Evolutionary conservation across 805 yeast species (phyloP), one percentile per base, ranked within the genome.

Genomic region (Torulaspora delbrueckii): DNA sequence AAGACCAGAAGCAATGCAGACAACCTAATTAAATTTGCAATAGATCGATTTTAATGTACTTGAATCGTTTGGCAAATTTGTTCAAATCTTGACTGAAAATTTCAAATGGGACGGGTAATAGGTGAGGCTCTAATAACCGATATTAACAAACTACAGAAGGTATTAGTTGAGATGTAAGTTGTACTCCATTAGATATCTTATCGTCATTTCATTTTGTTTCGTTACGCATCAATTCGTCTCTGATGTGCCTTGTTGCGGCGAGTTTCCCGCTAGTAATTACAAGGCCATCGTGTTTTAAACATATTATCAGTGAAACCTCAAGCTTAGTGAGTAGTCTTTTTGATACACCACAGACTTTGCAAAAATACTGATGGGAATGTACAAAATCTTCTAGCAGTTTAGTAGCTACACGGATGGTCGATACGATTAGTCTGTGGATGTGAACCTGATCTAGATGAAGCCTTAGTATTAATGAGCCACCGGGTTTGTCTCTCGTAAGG

Each of bases 341-440:
- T 4, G 72, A 59, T 10, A 76, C 60, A 0, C 80, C 80, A 22
- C 75, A 75, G 0, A 73, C 77, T 33, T 71, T 70, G 32, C 77
- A 72, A 45, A 71, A 73, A 44, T 75, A 68, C 37, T 62, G 62
- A 56, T 74, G 78, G 3, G 72, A 67, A 52, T 72, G 74, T 34
- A 66, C 65, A 22, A 67, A 59, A 54, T 76, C 81, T 51, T 76
- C 79, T 6, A 73, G 55, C n/a, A 68, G 56, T 53, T 76, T 76
- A 28, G 74, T 67, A 8, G 78, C 73, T 1, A 75, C 55, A 4
- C 78, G 58, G 14, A 74, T 60, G 9, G 72, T 62, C 0, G 78
- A 76, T 27, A 74, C 62, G 10, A 74, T 65, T 22, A 76, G 45
- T 12, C 80, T 57, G 57, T 75, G 76, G 1, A 67, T 68, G 34